Conservation (phyloP, 2,329 filamentous ascomycete species). For the Metarhizium robertsii region DNA sequence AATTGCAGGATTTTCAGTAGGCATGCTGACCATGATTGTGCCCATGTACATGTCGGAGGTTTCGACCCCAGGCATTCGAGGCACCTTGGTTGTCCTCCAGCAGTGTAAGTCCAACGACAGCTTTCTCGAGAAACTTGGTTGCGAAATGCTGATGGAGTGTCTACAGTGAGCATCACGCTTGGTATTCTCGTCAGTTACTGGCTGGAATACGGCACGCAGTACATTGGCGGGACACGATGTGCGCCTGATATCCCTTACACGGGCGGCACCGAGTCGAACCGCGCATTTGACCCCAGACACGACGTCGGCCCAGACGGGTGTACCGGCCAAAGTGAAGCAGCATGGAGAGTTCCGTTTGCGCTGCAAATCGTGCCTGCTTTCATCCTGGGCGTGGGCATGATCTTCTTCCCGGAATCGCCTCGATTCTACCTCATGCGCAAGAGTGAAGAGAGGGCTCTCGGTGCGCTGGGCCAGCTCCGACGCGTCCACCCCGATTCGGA, state of each 20-base stretch:
- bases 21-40: constrained; percentile 28
- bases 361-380: constrained; percentile 46
- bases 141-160: neutral
- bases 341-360: constrained; percentile 39
- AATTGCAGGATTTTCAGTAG: constrained; percentile 34
- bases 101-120: constrained; percentile 14
- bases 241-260: constrained; percentile 36
- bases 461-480: constrained; percentile 21
- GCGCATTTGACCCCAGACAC: constrained; percentile 30
- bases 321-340: constrained; percentile 30
- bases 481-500: constrained; percentile 21
- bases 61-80: constrained; percentile 37
- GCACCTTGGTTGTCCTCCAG: constrained; percentile 35
- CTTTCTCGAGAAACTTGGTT: neutral
- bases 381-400: constrained; percentile 43
- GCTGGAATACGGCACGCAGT: constrained; percentile 31
- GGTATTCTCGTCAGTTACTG: constrained; percentile 34
- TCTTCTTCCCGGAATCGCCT: constrained; percentile 37
- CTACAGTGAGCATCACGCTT: constrained; percentile 25
- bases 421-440: constrained; percentile 23
- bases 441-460: constrained; percentile 20
- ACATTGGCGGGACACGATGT: constrained; percentile 34
- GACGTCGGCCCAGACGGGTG: constrained; percentile 32
- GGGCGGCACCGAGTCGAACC: constrained; percentile 27
- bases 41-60: constrained; percentile 39